Evolutionary conservation across 2,329 filamentous ascomycete genomes (phyloP), one percentile per base, ranked within the genome.

Genomic region (Fusarium anguioides): DNA sequence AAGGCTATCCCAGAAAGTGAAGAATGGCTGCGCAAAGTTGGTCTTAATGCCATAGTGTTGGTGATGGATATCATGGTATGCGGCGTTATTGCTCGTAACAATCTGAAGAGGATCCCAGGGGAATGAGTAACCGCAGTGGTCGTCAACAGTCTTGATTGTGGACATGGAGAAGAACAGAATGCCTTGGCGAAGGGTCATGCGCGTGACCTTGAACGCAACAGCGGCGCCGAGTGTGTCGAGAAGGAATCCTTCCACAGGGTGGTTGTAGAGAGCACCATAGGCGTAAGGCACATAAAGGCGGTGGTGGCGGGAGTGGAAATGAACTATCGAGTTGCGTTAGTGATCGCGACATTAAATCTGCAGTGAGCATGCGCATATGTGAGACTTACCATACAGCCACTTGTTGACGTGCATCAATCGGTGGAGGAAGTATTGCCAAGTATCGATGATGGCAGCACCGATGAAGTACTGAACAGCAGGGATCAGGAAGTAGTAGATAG

Each of bases 1-100:
- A 26, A 94, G 75, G 44, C 87, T 84, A 77, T 99, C 96, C 93
- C 96, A 98, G 81, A 97, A 94, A 45, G 92, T 97, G 81, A 98
- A 97, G 81, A 94, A 96, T 5, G 93, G 93, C 79, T 96, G 93
- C 7, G 90, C 91, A 78, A 93, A 96, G 81, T 96, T 96, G 68
- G 91, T 92, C 86, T 98, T 99, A 85, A 99, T 97, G 57, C 96
- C 96, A 94, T 95, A 98, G 79, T 92, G 96, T 81, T 99, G 96
- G 81, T 99, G 96, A 80, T 99, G 96, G 60, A 99, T 95, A 75
- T 99, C 96, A 76, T 99, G 96, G 79, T 98, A 99, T 33, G 90
- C 91, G 24, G 96, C 95, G 72, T 98, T 97, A 84, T 99, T 98
- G 77, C 91, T 91, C 41, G 94, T 97, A 63, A 98, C 85, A 75